These are phyloP conservation scores for Biscutella laevigata DNA, from an alignment of 441 rosid genomes.

Conservation along the genomic window DNA sequence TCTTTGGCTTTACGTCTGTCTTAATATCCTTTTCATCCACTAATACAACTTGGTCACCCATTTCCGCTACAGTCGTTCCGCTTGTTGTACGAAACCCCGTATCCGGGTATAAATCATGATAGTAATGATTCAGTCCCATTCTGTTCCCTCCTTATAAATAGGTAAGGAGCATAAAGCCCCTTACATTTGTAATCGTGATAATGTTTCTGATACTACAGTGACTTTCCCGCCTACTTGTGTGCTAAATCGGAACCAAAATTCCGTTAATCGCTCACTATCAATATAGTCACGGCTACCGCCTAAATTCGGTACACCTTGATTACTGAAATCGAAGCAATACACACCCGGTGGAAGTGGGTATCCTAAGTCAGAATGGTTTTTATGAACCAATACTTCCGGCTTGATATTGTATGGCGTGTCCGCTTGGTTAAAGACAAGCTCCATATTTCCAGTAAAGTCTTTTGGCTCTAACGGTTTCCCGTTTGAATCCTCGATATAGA, in stretches of 20 bases:
- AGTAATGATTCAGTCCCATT: background rate
- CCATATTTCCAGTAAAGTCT: background rate
- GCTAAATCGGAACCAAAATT: background rate
- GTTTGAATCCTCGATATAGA: background rate
- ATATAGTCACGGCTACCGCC: background rate
- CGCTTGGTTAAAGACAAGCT: background rate
- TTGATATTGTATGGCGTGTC: background rate
- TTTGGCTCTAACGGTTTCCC: background rate
- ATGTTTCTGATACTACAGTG: background rate
- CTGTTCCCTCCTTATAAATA: background rate
- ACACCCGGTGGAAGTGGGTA: background rate
- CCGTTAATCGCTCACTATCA: background rate
- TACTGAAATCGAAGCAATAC: background rate
- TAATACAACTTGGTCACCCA: background rate
- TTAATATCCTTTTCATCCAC: background rate
- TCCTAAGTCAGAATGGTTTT: background rate
- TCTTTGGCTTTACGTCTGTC: background rate
- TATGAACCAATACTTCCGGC: background rate
- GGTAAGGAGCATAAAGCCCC: background rate
- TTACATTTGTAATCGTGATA: background rate
- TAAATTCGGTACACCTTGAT: background rate
- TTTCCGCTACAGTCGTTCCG: background rate
- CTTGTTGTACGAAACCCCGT: background rate
- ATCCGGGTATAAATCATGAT: background rate
- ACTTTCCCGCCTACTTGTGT: background rate